Base-by-base conservation (phyloP, 2,329 filamentous ascomycete genomes). In the Juglanconis oblonga region DNA sequence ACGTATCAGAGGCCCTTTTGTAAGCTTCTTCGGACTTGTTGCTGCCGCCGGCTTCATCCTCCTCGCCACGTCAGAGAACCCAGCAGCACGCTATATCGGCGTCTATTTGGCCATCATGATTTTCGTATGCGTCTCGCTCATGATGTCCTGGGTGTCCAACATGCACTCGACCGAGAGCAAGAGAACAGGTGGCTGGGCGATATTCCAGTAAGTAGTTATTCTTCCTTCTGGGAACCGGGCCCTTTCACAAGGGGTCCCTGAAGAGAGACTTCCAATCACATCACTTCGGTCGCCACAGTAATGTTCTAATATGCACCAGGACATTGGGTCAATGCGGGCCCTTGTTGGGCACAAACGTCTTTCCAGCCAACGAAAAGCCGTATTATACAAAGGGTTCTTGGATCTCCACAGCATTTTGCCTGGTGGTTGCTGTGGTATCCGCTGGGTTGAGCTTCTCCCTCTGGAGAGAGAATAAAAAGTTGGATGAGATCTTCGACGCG, bases 1-100 rank as follows among this genome's bases (percentile, higher is more conserved):
- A 33, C 67, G 70, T 47, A 62, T 75, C 62, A 71, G 76, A 24
- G 75, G 76, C 0, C 75, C 74, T 1, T 77, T 77, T 59, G 69
- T 72, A 57, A 70, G 67, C 24, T 63, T 71, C 24, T 70, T 72
- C 44, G 71, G 71, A 3, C 58, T 73, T 3, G 63, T 76, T 17
- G 70, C 72, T 0, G 73, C 71, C 2, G 66, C 77, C 6, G 75
- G 75, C 5, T 78, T 75, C 67, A 71, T 77, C 60, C 67, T 77
- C 24, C 73, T 74, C 17, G 75, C 72, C 8, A 75, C 70, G 6
- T 72, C 72, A 1, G 66, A 64, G 29, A 65, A 64, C 0, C 68
- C 71, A 1, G 73, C 63, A 3, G 67, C 72, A 5, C 66, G 75
- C 51, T 77, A 76, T 52, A 64, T 75, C 35, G 73, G 71, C 4